Conservation (phyloP, 805 yeast genomes). For the Lipomyces starkeyi region DNA sequence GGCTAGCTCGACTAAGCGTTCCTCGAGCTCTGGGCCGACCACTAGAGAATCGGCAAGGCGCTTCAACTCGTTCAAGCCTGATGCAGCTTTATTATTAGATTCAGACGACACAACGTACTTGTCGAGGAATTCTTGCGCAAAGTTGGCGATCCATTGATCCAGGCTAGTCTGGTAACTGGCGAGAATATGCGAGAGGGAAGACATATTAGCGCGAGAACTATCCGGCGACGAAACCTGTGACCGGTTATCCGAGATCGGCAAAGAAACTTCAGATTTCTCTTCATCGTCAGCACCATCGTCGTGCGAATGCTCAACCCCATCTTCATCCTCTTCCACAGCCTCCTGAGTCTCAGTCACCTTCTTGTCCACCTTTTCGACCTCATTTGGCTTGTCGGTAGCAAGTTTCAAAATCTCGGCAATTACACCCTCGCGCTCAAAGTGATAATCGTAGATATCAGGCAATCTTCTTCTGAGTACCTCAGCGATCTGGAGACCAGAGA, state of each 20-base stretch:
- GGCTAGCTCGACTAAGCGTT: conserved; percentile 51
- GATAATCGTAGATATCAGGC: conserved; percentile 53
- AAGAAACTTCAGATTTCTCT: conserved; percentile 27
- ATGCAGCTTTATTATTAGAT: conserved; percentile 40
- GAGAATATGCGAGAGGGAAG: conserved; percentile 7
- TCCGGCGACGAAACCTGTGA: conserved; percentile 1
- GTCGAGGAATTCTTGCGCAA: conserved; percentile 25
- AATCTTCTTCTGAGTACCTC: conserved; percentile 53
- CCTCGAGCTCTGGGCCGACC: conserved; percentile 39
- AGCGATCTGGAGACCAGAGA: conserved; percentile 59
- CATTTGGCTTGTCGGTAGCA: conserved; percentile 26
- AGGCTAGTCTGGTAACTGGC: conserved; percentile 14
- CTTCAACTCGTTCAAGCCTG: conserved; percentile 41
- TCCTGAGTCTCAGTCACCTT: conserved; percentile 35
- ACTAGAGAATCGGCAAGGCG: conserved; percentile 37
- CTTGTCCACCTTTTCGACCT: conserved; percentile 37
- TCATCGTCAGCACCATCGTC: conserved; percentile 41
- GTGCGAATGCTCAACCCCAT: conserved; percentile 27
- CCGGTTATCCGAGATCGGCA: neutral
- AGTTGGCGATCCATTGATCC: conserved; percentile 13
- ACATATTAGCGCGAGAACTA: conserved; percentile 5
- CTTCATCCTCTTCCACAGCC: conserved; percentile 44
- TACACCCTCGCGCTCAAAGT: conserved; percentile 77
- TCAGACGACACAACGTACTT: conserved; percentile 18
- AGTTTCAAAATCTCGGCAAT: conserved; percentile 55